Evolutionary conservation across 148 eudicot species (phyloP).

Genomic region (Heliosperma pusillum): DNA sequence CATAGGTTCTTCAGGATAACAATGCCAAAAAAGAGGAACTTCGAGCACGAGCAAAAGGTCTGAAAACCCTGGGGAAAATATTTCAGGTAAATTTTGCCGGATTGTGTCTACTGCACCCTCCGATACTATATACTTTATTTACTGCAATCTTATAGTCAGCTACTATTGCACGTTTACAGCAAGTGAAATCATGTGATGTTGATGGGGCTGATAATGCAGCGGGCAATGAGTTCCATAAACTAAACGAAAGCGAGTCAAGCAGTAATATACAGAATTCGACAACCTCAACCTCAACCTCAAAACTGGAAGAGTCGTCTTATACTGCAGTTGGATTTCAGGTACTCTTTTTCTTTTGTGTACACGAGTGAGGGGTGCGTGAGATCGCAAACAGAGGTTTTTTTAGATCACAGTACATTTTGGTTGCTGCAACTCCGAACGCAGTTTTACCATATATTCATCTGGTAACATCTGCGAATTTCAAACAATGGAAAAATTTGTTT

Average conservation of each 20-base stretch:
- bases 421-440: background rate
- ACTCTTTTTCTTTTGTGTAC: slow-evolving; percentile 10
- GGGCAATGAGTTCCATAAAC: slow-evolving; percentile 41
- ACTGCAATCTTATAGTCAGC: slow-evolving; percentile 4
- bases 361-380: slow-evolving; percentile 6
- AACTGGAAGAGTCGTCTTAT: slow-evolving; percentile 38
- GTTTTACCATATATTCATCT: background rate
- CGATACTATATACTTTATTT: background rate
- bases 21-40: slow-evolving; percentile 83
- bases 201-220: slow-evolving; percentile 45
- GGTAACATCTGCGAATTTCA: too few species aligned
- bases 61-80: slow-evolving; percentile 88
- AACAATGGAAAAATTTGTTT: background rate
- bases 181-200: slow-evolving; percentile 51
- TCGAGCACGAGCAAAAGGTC: slow-evolving; percentile 86
- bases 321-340: slow-evolving; percentile 57
- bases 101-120: slow-evolving; percentile 11
- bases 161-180: slow-evolving; percentile 28
- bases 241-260: slow-evolving; percentile 52
- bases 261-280: slow-evolving; percentile 35
- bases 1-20: slow-evolving; percentile 87
- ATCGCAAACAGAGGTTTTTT: background rate
- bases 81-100: slow-evolving; percentile 56
- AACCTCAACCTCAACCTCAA: slow-evolving; percentile 37
- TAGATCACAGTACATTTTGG: background rate